Conservation (phyloP, 2,329 filamentous ascomycete genomes). For the Stagonosporopsis tanaceti region DNA sequence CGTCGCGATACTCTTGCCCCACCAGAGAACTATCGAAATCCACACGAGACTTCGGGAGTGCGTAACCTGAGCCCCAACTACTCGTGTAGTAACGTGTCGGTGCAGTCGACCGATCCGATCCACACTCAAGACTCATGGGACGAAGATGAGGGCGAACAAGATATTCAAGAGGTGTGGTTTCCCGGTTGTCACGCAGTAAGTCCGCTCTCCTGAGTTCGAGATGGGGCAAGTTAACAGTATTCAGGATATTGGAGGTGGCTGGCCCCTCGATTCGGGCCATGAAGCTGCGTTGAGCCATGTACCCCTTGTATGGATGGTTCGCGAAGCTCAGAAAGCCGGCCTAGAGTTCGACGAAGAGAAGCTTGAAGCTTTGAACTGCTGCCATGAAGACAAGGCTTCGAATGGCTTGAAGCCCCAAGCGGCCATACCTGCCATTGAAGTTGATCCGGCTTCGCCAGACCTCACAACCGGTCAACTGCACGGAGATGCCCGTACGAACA, state of each 20-base stretch:
- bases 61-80: conserved; percentile 43
- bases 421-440: conserved; percentile 42
- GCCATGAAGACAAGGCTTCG: conserved; percentile 43
- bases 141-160: conserved; percentile 63
- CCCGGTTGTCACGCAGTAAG: conserved; percentile 73
- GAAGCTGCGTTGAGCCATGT: conserved; percentile 69
- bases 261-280: conserved; percentile 66
- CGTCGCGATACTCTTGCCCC: conserved; percentile 38
- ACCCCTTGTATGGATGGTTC: conserved; percentile 75
- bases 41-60: conserved; percentile 46
- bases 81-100: conserved; percentile 38
- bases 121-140: conserved; percentile 34
- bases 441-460: conserved; percentile 40
- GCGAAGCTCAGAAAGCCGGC: conserved; percentile 70
- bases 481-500: not conserved
- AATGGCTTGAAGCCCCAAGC: conserved; percentile 12
- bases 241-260: conserved; percentile 77
- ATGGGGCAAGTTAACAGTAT: not conserved
- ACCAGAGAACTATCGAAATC: conserved; percentile 42
- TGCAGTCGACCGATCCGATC: conserved; percentile 41
- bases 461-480: not conserved
- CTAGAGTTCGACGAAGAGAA: conserved; percentile 75
- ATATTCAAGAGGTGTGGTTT: conserved; percentile 84
- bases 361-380: conserved; percentile 71
- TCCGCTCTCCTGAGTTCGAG: not conserved